Evolutionary conservation across 495 filamentous ascomycete species (phyloP), one percentile per base, ranked within the genome.

Genomic region (Xylaria intraflava): DNA sequence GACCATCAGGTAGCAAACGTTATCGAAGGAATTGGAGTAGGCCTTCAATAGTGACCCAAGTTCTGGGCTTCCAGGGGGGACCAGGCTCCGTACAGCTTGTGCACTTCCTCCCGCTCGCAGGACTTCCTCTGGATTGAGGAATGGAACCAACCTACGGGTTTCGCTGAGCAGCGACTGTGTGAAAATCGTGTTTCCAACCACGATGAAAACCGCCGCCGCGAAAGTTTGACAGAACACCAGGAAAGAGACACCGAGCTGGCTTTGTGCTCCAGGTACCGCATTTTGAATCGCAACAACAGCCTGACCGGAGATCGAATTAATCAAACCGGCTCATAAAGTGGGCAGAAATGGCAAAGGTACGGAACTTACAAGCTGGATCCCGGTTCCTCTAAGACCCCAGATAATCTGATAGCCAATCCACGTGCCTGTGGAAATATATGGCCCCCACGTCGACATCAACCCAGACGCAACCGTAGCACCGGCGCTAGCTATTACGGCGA

Each of bases 351-450:
- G 10, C n/a, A 64, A 55, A 17, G 68, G 65, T 23, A 68, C 55
- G 26, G 29, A 17, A 55, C 59, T 36, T 44, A 62, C 75, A 24
- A 77, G 61, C 50, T 82, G 78, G 49, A 81, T 68, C 1, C 70
- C 78, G 0, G 59, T 72, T 38, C 73, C 73, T n/a, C 77, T 76
- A 14, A 69, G 49, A 8, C 82, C 82, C 9, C 69, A 71, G 5
- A 87, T 58, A 29, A 84, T 74, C 56, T 84, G 81, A 58, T 81
- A 85, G 10, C 82, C 80, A 30, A 83, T 67, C 83, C 82, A 86
- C 69, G 76, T 60, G 20, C 62, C 71, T 2, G 64, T 62, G 4
- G 66, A 35, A 12, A 78, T 82, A 14, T 58, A 43, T 2, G 76
- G 73, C 1, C 60, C 57, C 26, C 79, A 69, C 11, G 76, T 79